Percentiles rank a stretch among this genome's conserved stretches.
Conservation (phyloP, 2,329 filamentous ascomycete species). For the Amylocarpus encephaloides region DNA sequence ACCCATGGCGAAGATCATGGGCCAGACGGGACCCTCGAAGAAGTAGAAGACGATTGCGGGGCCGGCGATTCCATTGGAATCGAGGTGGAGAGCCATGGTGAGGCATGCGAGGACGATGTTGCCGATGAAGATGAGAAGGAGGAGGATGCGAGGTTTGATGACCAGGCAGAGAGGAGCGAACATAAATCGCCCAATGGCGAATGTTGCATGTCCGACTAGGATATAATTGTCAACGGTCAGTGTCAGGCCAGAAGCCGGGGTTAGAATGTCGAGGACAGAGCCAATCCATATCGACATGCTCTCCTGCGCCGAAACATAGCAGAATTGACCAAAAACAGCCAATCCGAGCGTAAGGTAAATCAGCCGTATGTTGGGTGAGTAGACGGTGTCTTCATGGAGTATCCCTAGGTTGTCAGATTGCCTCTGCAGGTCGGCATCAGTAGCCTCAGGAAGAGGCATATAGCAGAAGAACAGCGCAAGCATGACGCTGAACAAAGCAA, state of each 20-base stretch:
- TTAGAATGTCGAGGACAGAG: slow-evolving; percentile 40
- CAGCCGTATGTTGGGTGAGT: slow-evolving; percentile 35
- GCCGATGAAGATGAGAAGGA: slow-evolving; percentile 54
- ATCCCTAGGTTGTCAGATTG: slow-evolving; percentile 32
- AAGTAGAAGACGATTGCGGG: slow-evolving; percentile 68
- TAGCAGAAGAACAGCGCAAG: slow-evolving; percentile 66
- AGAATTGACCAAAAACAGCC: slow-evolving; percentile 70
- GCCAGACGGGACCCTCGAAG: slow-evolving; percentile 77
- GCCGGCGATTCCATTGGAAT: slow-evolving; percentile 44
- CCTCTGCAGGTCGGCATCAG: slow-evolving; percentile 47
- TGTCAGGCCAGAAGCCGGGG: slow-evolving; percentile 37
- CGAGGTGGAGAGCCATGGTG: slow-evolving; percentile 39
- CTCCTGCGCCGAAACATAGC: slow-evolving; percentile 71
- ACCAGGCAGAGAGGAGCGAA: slow-evolving; percentile 54
- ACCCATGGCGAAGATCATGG: slow-evolving; percentile 72
- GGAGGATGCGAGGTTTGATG: slow-evolving; percentile 63
- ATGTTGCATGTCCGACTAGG: slow-evolving; percentile 65
- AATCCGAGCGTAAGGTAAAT: slow-evolving; percentile 49
- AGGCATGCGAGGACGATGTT: slow-evolving; percentile 52
- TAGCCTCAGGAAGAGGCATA: slow-evolving; percentile 55
- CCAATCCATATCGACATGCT: slow-evolving; percentile 56
- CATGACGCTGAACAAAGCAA: slow-evolving; percentile 66
- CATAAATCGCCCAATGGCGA: slow-evolving; percentile 67
- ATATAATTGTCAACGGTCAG: slow-evolving; percentile 59
- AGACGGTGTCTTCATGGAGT: slow-evolving; percentile 16